Base-by-base conservation (phyloP, 1,284 basidiomycete species). In the Fomitopsis pinicola region DNA sequence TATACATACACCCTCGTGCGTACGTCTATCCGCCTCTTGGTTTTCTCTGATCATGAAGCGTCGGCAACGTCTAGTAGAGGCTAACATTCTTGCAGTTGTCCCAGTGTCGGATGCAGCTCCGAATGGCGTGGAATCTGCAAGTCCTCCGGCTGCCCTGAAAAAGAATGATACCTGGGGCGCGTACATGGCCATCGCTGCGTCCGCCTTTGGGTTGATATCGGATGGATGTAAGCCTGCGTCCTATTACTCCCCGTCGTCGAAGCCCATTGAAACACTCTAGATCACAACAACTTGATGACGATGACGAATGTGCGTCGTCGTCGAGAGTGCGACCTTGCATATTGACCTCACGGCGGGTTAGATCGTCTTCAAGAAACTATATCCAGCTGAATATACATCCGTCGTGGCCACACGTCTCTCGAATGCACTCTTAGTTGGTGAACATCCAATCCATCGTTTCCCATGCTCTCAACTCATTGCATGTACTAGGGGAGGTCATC, bases 401-500 rank as follows among this genome's bases (percentile, higher is more conserved):
- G 63, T 72, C 2, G 79, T 89, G 36, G 87, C 87, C 15, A 92
- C 91, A 2, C 82, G 84, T 28, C 86, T 92, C 15, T 88, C 85
- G 15, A 93, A 92, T 71, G 75, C 91, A 9, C 79, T 92, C 33
- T 82, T 91, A 59, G 82, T 92, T 62, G 90, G 90, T 80, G 69
- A 76, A 28, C 28, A 22, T 22, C 2, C 14, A 7, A 17, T 33
- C 14, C 8, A 46, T 30, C n/a, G 42, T 14, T 40, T 15, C 38
- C 38, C 14, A 3, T 15, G 30, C 5, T 28, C 35, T 22, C 28
- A 17, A 19, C 28, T 10, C 8, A 30, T 2, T 35, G 3, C 9
- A 28, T 36, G 42, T 17, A 14, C 14, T 26, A 86, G 85, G 84
- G 55, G 85, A 82, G 48, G 79, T 91, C 58, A 74, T 91, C 45